These are phyloP conservation scores for Boletus barrowsii DNA, from an alignment of 768 basidiomycete species.

Conservation along the genomic window DNA sequence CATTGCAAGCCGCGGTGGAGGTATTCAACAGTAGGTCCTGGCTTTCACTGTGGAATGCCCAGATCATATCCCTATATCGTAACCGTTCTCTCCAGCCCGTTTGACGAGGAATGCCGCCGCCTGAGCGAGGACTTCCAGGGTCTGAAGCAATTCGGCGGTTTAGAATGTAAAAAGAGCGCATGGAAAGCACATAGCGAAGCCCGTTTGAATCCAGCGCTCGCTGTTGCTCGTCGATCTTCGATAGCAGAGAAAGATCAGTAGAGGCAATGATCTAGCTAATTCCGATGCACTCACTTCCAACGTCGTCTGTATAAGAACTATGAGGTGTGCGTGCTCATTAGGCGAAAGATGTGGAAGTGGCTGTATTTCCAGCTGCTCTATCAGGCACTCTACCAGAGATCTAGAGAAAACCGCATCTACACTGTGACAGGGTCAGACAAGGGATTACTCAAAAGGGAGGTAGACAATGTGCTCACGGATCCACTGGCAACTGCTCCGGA, in stretches of 20 bases:
- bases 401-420: conserved; percentile 58
- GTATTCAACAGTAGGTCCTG: conserved; percentile 79
- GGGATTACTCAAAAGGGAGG: neutral
- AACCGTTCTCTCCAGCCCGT: conserved; percentile 71
- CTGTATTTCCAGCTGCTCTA: conserved; percentile 59
- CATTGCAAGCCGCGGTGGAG: conserved; percentile 68
- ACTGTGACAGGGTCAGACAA: conserved; percentile 29
- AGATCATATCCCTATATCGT: conserved; percentile 91
- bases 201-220: conserved; percentile 92
- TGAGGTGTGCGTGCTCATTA: conserved; percentile 80
- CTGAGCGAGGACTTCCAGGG: conserved; percentile 45
- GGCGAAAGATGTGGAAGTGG: conserved; percentile 69
- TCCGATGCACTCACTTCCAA: conserved; percentile 59
- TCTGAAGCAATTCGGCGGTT: conserved; percentile 59
- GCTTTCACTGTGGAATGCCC: conserved; percentile 95
- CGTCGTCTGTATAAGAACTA: conserved; percentile 83
- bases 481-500: conserved; percentile 29
- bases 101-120: conserved; percentile 38
- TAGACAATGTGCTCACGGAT: conserved; percentile 41
- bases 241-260: neutral
- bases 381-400: conserved; percentile 53
- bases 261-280: neutral
- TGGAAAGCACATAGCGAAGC: conserved; percentile 86
- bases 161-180: conserved; percentile 88
- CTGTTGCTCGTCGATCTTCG: conserved; percentile 82